Evolutionary conservation across 148 eudicot species (phyloP).

Genomic region (Cornus controversa): DNA sequence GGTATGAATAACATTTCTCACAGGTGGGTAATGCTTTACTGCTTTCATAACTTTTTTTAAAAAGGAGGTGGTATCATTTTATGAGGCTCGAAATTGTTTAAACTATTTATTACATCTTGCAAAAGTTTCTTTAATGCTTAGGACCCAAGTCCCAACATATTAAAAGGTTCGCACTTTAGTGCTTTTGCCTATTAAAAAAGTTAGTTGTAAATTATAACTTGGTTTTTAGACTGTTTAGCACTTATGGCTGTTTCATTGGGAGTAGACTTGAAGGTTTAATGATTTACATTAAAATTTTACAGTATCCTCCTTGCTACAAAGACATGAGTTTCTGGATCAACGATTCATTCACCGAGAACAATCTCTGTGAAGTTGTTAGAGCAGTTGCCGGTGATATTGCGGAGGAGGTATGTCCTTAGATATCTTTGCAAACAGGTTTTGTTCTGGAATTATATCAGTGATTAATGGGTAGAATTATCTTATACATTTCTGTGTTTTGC

Average conservation of each 20-base stretch:
- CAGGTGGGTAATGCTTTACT: background rate
- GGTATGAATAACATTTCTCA: constrained; percentile 39
- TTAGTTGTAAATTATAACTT: background rate
- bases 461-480: background rate
- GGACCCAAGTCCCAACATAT: background rate
- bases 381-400: constrained; percentile 92
- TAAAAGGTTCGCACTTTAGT: background rate
- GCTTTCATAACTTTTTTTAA: background rate
- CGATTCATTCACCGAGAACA: constrained; percentile 90
- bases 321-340: constrained; percentile 96
- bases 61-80: background rate
- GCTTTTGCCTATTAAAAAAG: background rate
- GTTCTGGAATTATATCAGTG: background rate
- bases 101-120: background rate
- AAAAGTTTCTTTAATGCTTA: background rate
- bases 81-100: background rate
- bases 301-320: constrained; percentile 96
- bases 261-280: background rate
- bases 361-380: constrained; percentile 91
- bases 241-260: background rate
- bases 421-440: background rate
- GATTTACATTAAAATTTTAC: constrained; percentile 22
- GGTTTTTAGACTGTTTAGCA: background rate
- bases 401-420: constrained; percentile 64
- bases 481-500: background rate